Evolutionary conservation across 2,329 filamentous ascomycete genomes (phyloP).

Genomic region (Penicillium sp.): DNA sequence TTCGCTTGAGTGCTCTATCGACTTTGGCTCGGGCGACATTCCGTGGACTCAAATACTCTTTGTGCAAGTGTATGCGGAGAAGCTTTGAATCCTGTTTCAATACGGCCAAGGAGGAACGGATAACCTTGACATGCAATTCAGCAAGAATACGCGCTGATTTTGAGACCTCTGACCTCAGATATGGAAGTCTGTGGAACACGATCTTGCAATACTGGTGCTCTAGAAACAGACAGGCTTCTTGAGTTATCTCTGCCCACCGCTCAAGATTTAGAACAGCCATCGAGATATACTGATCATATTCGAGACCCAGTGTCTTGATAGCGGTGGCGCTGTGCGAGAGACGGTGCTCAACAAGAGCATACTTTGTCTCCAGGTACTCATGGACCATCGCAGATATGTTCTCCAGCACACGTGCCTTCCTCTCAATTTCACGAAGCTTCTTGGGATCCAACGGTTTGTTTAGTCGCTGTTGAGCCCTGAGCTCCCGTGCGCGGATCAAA

Average conservation of each 20-base stretch:
- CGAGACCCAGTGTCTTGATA: background rate
- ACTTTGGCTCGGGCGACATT: constrained; percentile 16
- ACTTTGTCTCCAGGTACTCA: constrained; percentile 6
- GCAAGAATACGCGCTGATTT: background rate
- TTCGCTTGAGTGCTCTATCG: constrained; percentile 11
- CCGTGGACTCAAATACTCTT: constrained; percentile 15
- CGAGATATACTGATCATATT: background rate
- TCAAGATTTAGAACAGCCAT: constrained; percentile 2
- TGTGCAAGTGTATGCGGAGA: constrained; percentile 2
- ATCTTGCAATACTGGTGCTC: constrained; percentile 11
- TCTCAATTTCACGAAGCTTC: background rate
- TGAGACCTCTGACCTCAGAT: background rate
- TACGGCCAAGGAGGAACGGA: background rate
- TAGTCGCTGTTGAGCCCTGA: background rate
- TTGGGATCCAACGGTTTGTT: background rate
- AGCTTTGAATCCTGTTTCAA: background rate
- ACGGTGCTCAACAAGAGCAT: background rate
- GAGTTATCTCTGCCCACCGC: background rate
- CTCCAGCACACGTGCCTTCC: background rate
- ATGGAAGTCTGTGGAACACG: background rate
- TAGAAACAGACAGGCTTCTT: background rate
- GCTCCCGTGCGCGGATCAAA: background rate
- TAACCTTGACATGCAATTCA: background rate
- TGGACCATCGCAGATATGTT: background rate
- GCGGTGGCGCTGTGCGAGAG: background rate